phyloP scores from a whole-genome alignment of 2,329 filamentous ascomycete species.

The Mollisia scopiformis region DNA sequence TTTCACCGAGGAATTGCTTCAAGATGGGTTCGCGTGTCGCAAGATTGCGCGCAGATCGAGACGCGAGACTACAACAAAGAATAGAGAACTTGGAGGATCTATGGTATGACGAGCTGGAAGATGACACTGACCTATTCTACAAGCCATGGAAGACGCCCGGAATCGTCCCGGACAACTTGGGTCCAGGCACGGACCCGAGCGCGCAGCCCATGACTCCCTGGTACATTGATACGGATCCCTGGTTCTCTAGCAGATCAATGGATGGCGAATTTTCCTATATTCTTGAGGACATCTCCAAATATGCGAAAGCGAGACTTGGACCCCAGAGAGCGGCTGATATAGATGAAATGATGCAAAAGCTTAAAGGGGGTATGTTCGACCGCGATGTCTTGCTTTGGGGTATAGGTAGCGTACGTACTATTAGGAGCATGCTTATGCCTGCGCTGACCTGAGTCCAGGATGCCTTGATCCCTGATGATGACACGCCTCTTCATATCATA shows the following conservation, averaged over 20 bases:
- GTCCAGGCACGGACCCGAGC: no score
- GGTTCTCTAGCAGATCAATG: not conserved
- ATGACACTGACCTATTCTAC: not conserved
- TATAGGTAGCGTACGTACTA: no score
- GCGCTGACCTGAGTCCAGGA: no score
- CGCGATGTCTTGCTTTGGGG: not conserved
- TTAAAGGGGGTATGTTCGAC: not conserved
- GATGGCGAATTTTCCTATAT: not conserved
- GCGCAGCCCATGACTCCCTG: no score
- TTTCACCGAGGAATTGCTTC: no score
- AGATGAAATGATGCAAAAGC: no score
- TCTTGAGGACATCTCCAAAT: not conserved
- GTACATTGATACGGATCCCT: not conserved
- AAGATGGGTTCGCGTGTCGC: not conserved
- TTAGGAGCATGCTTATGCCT: no score
- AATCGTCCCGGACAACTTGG: not conserved
- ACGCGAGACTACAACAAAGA: no score
- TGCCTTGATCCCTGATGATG: no score
- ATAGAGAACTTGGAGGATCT: not conserved
- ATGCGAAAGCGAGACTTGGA: not conserved
- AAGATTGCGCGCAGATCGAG: not conserved
- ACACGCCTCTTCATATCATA: no score
- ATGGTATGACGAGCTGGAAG: not conserved
- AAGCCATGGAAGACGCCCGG: not conserved
- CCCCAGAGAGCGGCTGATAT: not conserved